Conservation (phyloP, 208 protist species). For the Trypanosoma grayi region DNA sequence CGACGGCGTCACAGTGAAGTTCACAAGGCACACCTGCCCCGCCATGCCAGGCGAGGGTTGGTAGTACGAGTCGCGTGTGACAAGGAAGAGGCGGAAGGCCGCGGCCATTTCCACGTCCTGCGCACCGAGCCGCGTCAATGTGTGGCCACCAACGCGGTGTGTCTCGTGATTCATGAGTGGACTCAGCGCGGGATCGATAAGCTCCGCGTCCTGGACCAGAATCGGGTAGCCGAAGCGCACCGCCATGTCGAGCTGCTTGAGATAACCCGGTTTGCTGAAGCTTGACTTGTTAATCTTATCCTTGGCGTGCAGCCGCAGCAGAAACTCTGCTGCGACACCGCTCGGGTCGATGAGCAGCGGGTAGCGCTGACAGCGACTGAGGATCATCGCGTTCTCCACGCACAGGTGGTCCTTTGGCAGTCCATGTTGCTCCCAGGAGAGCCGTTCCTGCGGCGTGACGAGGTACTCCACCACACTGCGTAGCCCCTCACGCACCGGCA, state of each 20-base stretch:
- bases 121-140: slow-evolving; percentile 94
- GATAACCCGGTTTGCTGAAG: slow-evolving; percentile 96
- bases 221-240: slow-evolving; percentile 98
- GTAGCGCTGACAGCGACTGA: slow-evolving; percentile 93
- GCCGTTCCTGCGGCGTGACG: slow-evolving; percentile 84
- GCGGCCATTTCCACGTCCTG: slow-evolving; percentile 98
- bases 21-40: slow-evolving; percentile 97
- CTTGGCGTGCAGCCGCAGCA: slow-evolving; percentile 79
- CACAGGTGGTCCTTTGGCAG: slow-evolving; percentile 97
- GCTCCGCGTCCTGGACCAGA: slow-evolving; percentile 99
- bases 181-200: slow-evolving; percentile 97
- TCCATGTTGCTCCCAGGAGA: slow-evolving; percentile 93
- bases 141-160: slow-evolving; percentile 91
- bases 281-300: slow-evolving; percentile 92
- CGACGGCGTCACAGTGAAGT: slow-evolving; percentile 98
- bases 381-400: slow-evolving; percentile 98
- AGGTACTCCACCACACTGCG: slow-evolving; percentile 91
- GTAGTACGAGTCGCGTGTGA: slow-evolving; percentile 95
- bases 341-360: slow-evolving; percentile 99
- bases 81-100: slow-evolving; percentile 96
- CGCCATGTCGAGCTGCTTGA: slow-evolving; percentile 98
- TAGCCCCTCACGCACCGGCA: slow-evolving; percentile 81
- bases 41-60: slow-evolving; percentile 95
- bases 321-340: slow-evolving; percentile 94
- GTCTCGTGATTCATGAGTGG: slow-evolving; percentile 98